Percentiles rank a stretch among this genome's conserved stretches.
Conservation (phyloP, 2,329 filamentous ascomycete species). For the Beauveria pseudobassiana region DNA sequence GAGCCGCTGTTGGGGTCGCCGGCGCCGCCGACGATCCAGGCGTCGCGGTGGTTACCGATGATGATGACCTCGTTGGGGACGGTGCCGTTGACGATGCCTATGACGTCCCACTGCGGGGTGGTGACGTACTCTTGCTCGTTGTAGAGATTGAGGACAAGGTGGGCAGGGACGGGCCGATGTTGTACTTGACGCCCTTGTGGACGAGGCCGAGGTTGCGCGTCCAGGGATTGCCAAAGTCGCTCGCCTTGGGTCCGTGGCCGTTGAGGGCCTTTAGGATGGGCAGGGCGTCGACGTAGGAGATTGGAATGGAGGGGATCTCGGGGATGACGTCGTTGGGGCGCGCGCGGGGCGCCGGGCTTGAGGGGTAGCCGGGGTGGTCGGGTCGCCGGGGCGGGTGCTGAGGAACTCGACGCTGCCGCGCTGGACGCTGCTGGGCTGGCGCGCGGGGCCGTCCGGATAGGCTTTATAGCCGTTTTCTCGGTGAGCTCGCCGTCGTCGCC, state of each 20-base stretch:
- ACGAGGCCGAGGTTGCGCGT: conserved; percentile 59
- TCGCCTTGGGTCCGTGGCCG: conserved; percentile 72
- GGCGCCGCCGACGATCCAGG: conserved; percentile 81
- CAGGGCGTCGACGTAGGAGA: conserved; percentile 80
- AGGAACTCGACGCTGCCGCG: conserved; percentile 80
- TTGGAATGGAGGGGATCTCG: conserved; percentile 81
- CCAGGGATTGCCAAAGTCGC: conserved; percentile 68
- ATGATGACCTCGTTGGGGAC: conserved; percentile 80
- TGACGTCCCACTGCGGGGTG: conserved; percentile 83
- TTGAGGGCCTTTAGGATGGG: conserved; percentile 88
- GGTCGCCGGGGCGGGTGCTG: conserved; percentile 63
- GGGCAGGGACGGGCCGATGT: conserved; percentile 71
- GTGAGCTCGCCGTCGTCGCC: conserved; percentile 80
- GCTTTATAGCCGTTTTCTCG: conserved; percentile 68
- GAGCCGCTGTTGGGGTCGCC: conserved; percentile 79
- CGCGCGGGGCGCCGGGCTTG: conserved; percentile 76
- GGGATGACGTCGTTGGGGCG: conserved; percentile 66
- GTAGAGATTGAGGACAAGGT: conserved; percentile 61
- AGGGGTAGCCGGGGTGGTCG: conserved; percentile 90
- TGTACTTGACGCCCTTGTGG: conserved; percentile 79
- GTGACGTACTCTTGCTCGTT: conserved; percentile 79
- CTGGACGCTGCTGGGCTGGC: conserved; percentile 84
- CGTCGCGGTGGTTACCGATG: conserved; percentile 86
- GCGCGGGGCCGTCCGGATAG: conserved; percentile 81
- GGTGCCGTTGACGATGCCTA: conserved; percentile 85